Evolutionary conservation across 345 rosid genomes (phyloP).

Genomic region (Microthlaspi erraticum): DNA sequence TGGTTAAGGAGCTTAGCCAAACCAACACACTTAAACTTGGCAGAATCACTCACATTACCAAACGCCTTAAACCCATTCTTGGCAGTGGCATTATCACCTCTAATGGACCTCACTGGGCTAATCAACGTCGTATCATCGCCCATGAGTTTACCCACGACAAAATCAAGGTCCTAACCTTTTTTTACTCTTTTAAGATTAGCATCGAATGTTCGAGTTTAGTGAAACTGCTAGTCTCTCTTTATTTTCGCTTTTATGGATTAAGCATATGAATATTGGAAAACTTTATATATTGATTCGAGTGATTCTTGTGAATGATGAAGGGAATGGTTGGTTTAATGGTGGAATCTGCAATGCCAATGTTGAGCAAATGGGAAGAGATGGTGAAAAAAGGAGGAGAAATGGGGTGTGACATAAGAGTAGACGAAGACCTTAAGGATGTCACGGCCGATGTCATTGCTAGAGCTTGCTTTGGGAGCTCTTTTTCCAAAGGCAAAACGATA

Average conservation of each 20-base stretch:
- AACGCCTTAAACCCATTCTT: slow-evolving; percentile 61
- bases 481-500: slow-evolving; percentile 59
- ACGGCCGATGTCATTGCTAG: slow-evolving; percentile 68
- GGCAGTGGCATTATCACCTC: slow-evolving; percentile 79
- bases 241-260: too few species aligned
- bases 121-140: slow-evolving; percentile 71
- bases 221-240: too few species aligned
- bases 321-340: slow-evolving; percentile 76
- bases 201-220: too few species aligned
- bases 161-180: slow-evolving; percentile 45
- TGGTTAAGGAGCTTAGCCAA: slow-evolving; percentile 76
- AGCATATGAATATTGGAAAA: too few species aligned
- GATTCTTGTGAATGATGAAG: not conserved
- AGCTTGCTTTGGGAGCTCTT: slow-evolving; percentile 66
- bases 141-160: slow-evolving; percentile 78
- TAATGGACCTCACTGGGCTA: slow-evolving; percentile 70
- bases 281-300: too few species aligned
- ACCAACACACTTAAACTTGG: slow-evolving; percentile 64
- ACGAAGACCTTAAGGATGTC: slow-evolving; percentile 52
- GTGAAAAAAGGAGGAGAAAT: slow-evolving; percentile 40
- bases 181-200: too few species aligned
- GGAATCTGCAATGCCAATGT: slow-evolving; percentile 52
- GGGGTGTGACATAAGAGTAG: slow-evolving; percentile 55
- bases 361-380: slow-evolving; percentile 59
- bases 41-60: slow-evolving; percentile 66